Base-by-base conservation (phyloP, 2,329 filamentous ascomycete genomes). In the Aspergillus carbonarius region DNA sequence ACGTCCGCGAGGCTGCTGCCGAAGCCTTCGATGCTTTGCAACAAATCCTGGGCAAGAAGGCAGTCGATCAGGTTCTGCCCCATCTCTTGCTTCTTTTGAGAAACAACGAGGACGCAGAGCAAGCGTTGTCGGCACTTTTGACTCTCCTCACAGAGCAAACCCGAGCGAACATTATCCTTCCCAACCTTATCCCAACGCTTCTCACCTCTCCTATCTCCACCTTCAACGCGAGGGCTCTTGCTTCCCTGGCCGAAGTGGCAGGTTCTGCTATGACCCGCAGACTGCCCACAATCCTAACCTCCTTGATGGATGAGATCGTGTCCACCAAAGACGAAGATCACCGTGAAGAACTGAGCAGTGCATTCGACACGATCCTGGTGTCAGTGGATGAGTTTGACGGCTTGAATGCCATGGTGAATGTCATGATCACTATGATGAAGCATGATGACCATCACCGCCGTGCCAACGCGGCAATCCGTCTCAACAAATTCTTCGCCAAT, bases 311-410 rank as follows among this genome's bases (percentile, higher is more conserved):
- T 73, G 96, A 92, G 66, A 91, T 96, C 52, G 87, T 98, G 44
- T 67, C 72, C 60, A 83, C 84, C 56, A 86, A 87, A 63, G 91
- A 97, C 57, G 88, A 90, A n/a, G 81, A 82, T 3, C 85, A 96
- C 35, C 85, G 82, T 25, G 76, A 76, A 42, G 93, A 98, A 61
- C 83, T 99, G 10, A 86, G 90, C 66, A 79, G 80, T 51, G 90
- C 95, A 0, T 95, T 99, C 68, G 91, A 97, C 72, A 91, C 90
- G 0, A 91, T 99, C 5, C 83, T 99, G 59, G 81, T 93, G 52
- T 96, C 93, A 18, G 92, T 98, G 60, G 95, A 99, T 74, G 95
- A 98, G 74, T 96, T 87, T 67, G 95, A 99, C 76, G 95, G 96
- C 53, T 83, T 99, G 35, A 98, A 97, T 73, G 95, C 91, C 8